phyloP scores from a whole-genome alignment of 805 yeast genomes.

The Saccharomycopsis fibuligera region DNA sequence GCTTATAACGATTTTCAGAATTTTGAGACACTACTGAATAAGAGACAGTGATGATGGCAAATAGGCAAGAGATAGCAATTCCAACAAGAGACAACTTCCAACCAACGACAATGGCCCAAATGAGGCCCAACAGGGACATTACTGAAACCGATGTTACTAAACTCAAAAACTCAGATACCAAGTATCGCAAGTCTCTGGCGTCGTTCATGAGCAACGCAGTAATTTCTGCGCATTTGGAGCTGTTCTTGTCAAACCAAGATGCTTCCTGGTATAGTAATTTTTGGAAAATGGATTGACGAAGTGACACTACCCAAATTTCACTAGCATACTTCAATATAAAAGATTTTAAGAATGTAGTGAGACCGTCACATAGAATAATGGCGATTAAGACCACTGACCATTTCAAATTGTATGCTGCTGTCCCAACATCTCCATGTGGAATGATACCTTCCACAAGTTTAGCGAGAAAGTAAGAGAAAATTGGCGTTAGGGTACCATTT shows the following conservation, averaged over 20 bases:
- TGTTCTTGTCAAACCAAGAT: constrained; percentile 42
- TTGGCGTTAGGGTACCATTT: constrained; percentile 64
- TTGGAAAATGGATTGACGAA: constrained; percentile 46
- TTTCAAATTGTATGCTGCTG: constrained; percentile 33
- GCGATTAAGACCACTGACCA: constrained; percentile 68
- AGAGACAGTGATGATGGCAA: constrained; percentile 41
- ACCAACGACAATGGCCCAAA: constrained; percentile 74
- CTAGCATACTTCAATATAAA: constrained; percentile 49
- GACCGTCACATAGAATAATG: constrained; percentile 60
- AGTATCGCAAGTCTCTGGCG: constrained; percentile 62
- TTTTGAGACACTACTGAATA: constrained; percentile 47
- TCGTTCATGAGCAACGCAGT: constrained; percentile 74
- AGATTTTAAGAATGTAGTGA: constrained; percentile 44
- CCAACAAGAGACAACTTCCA: constrained; percentile 89
- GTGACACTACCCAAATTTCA: constrained; percentile 56
- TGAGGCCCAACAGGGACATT: constrained; percentile 51
- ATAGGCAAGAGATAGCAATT: constrained; percentile 63
- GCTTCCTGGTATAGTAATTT: constrained; percentile 46
- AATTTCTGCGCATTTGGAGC: constrained; percentile 42
- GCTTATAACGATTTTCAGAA: constrained; percentile 57
- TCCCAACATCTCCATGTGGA: constrained; percentile 34
- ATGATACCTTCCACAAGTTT: constrained; percentile 60
- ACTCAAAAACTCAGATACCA: constrained; percentile 58
- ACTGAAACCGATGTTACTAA: constrained; percentile 46
- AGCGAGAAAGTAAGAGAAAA: constrained; percentile 74